Base-by-base conservation (phyloP, 768 basidiomycete genomes). In the Macrolepiota dolichaula region DNA sequence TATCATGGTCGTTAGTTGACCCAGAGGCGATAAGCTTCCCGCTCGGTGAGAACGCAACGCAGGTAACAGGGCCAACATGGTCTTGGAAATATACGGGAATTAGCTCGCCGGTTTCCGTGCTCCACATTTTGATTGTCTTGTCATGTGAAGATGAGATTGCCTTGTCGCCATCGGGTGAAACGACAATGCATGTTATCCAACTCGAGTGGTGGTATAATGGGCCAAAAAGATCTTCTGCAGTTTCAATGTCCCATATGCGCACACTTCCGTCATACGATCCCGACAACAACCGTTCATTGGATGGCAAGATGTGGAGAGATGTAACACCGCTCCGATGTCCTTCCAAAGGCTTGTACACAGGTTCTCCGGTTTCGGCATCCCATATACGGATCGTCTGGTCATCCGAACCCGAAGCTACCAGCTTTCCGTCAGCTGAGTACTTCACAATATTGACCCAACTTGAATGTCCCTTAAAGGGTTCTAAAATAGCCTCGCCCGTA, bases 121-220 rank as follows among this genome's bases (percentile, higher is more conserved):
- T 57, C 67, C 67, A 69, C 27, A 69, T 51, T 12, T 60, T 56
- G 61, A 69, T 62, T 17, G 66, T 68, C 12, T 63, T 64, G 44
- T 64, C 69, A 10, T 35, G 56, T 1, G 67, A 66, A 13, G 55
- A 59, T 7, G 66, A 67, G 6, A 62, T 66, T 37, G 66, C 47
- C 24, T 51, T 62, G 25, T 17, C n/a, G 3, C 63, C 64, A 55
- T 64, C 64, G 2, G 50, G 51, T 17, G 63, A 64, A 19, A 62
- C 17, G 17, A 58, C 55, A n/a, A 64, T 42, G 35, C 27, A 47
- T 15, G 10, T 60, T 32, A 4, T 52, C 51, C 38, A 64, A 32
- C 40, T 42, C 36, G 47, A 49, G 47, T 49, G 47, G 10, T 49
- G 47, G 24, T 10, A 3, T 13, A 27, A 24, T 4, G 47, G 47